phyloP scores from a whole-genome alignment of 345 rosid genomes.

The Euclidium syriacum region DNA sequence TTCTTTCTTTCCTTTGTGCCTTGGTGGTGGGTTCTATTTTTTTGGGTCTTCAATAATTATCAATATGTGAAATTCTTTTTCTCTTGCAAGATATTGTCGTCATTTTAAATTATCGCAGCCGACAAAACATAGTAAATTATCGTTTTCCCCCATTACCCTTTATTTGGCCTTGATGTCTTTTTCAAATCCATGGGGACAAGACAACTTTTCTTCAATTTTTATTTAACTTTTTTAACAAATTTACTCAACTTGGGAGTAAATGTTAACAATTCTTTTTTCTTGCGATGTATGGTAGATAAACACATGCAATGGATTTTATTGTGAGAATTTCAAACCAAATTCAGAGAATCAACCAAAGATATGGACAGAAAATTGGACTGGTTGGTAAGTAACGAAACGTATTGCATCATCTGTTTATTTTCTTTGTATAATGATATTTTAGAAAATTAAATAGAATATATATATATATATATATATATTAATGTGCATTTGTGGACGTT shows the following conservation, averaged over 20 bases:
- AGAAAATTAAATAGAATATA: background rate
- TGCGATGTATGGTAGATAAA: conserved; percentile 45
- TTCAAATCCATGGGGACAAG: background rate
- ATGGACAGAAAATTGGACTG: conserved; percentile 98
- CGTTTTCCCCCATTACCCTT: background rate
- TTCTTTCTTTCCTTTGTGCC: no score
- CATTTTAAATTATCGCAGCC: no score
- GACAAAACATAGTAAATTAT: background rate
- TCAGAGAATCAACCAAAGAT: conserved; percentile 63
- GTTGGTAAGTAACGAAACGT: conserved; percentile 50
- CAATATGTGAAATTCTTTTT: background rate
- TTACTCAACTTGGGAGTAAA: background rate
- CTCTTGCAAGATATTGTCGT: background rate
- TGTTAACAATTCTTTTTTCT: background rate
- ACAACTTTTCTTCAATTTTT: background rate
- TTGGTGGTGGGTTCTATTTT: background rate
- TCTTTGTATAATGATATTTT: background rate
- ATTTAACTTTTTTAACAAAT: background rate
- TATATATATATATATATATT: background rate
- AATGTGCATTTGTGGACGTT: background rate
- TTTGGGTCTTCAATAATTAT: background rate
- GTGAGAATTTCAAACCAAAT: conserved; percentile 71
- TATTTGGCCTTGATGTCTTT: background rate
- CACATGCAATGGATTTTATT: conserved; percentile 88
- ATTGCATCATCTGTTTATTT: background rate